These are phyloP conservation scores for Primulina huaijiensis DNA, from an alignment of 257 asterid species.

Conservation along the genomic window DNA sequence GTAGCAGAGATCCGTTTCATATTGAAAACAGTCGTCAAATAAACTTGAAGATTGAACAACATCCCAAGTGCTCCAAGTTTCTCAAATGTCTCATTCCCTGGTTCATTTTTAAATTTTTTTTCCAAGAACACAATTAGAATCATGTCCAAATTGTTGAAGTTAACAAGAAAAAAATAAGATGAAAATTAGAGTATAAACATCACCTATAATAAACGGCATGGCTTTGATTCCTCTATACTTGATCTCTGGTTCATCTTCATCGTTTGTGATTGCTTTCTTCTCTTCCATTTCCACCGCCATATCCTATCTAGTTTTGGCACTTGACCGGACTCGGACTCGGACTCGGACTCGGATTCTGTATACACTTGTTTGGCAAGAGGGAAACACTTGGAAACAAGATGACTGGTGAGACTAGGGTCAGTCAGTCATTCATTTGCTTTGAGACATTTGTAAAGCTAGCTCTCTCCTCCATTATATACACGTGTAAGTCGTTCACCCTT, in stretches of 20 bases:
- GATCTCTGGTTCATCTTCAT: constrained; percentile 39
- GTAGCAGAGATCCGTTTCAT: constrained; percentile 60
- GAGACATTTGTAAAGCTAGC: neutral
- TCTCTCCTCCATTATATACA: neutral
- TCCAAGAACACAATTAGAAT: neutral
- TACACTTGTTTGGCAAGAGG: neutral
- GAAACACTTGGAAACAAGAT: neutral
- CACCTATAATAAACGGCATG: constrained; percentile 85
- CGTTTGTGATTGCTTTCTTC: constrained; percentile 12
- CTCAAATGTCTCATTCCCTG: constrained; percentile 78
- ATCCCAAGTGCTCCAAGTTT: constrained; percentile 74
- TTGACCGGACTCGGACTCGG: neutral
- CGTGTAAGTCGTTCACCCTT: neutral
- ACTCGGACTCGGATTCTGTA: neutral
- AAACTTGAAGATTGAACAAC: constrained; percentile 57
- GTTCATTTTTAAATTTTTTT: neutral
- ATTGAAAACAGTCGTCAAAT: constrained; percentile 65
- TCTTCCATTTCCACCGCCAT: constrained; percentile 25
- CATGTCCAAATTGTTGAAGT: neutral
- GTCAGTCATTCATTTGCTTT: neutral
- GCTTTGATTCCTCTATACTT: constrained; percentile 73
- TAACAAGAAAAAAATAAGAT: neutral
- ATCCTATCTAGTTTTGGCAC: too few species aligned
- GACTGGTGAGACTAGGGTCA: neutral
- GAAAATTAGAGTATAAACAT: neutral